Base-by-base conservation (phyloP, 805 yeast species). In the Metschnikowia lachancei region DNA sequence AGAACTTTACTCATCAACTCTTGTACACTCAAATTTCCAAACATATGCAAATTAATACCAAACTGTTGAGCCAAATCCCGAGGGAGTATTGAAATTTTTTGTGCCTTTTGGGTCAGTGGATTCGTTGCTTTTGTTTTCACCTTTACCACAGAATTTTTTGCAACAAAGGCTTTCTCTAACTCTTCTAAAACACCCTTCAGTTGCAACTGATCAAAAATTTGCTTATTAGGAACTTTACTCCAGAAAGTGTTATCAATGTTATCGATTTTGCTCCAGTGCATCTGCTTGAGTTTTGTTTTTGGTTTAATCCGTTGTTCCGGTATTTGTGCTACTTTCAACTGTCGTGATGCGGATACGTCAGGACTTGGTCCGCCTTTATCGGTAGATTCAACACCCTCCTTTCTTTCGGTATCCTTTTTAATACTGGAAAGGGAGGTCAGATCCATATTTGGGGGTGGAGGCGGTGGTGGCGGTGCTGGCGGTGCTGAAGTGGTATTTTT, bases 191-290 rank as follows among this genome's bases (percentile, higher is more conserved):
- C 82, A 49, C 99, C 99, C 50, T 79, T 81, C 48, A 83, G 84
- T 42, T 77, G 70, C 40, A 92, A 70, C 50, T 81, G 81, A 49
- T 81, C 85, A 2, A 85, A 80, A 35, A 81, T 67, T 17, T 72
- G 74, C 2, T 75, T 77, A 18, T 84, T 81, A 33, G 83, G 80
- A 28, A 81, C 74, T 22, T 78, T 76, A 16, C 81, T 77, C 98
- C 99, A 92, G 49, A 94, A 85, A 0, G 98, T 91, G 37, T 83
- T 80, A 43, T 83, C 86, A 17, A 94, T 85, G 49, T 82, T 77
- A 29, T 92, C 96, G 32, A 95, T 75, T 59, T 87, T 88, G 56
- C 92, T 97, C 98, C 98, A 95, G 63, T 94, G 99, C 72, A 94
- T 77, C 63, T 92, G 99, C 63, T 95, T 94, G 53, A 94, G 76